Base-by-base conservation (phyloP, 1,139 yeast genomes). In the Debaryomycetaceae sp. region DNA sequence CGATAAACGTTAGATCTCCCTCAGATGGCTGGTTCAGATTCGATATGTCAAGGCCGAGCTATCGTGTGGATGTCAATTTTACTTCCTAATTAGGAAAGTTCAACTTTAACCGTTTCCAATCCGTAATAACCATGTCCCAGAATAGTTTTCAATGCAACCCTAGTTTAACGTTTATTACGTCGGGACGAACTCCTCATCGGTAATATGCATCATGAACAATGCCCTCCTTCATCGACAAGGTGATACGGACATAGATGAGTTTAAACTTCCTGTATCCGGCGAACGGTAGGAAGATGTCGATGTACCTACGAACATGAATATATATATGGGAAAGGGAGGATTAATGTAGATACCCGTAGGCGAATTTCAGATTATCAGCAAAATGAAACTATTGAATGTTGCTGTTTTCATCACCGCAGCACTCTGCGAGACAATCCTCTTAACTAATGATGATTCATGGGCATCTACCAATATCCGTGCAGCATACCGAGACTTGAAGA, bases 381-480 rank as follows among this genome's bases (percentile, higher is more conserved):
- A 8, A 27, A 27, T 27, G 31, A 27, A 11, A 27, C 31, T 27
- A 8, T 27, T 27, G 4, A 27, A 27, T 27, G 11, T 27, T 27
- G 8, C 11, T 27, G 8, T 7, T 11, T 27, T 27, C 8, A 27
- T 27, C 31, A 8, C 31, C 8, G 31, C 31, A 8, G 31, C 31
- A 8, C 11, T 27, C 11, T 27, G 31, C 31, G 61, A 63, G 46
- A 63, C 66, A 34, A 60, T 66, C 40, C 54, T 66, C 42, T 57
- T 66, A 40, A 63, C 69, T 43, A 66, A 66, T 44, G 70, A 66
- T 43, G 70, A 66, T 45, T 59, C 64, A 3, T 66, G 62, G 60
- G 64, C 59, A 6, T 54, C 68, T 14, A 61, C 70, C 38, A 65
- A 66, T 47, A 63, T 66, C 39, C 56, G 72, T 42, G 67, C 72